Evolutionary conservation across 805 yeast genomes (phyloP).

Genomic region (Candida maris): DNA sequence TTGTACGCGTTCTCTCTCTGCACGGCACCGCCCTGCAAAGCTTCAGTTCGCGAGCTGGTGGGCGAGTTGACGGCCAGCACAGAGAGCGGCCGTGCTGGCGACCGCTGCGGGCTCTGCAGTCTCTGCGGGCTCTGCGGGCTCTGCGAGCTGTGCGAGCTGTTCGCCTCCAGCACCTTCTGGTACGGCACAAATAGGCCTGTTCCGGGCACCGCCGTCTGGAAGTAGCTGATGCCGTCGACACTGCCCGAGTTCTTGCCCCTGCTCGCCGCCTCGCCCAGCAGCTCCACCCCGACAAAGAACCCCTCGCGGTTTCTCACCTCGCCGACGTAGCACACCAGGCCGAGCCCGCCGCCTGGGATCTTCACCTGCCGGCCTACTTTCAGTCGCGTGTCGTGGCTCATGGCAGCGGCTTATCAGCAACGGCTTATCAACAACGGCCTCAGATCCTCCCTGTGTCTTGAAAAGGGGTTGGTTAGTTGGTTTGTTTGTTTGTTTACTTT

Average conservation of each 20-base stretch:
- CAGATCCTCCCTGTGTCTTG: no score
- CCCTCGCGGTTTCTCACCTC: slow-evolving; percentile 69
- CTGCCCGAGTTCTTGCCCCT: slow-evolving; percentile 87
- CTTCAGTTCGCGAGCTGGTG: neutral
- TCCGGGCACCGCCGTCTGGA: slow-evolving; percentile 56
- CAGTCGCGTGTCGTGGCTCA: slow-evolving; percentile 2
- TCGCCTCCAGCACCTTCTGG: slow-evolving; percentile 34
- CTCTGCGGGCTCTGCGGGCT: neutral
- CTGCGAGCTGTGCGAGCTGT: slow-evolving; percentile 5
- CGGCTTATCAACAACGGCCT: no score
- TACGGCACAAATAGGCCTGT: slow-evolving; percentile 75
- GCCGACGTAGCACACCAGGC: slow-evolving; percentile 69
- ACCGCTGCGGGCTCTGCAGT: slow-evolving; percentile 1
- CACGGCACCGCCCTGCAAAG: neutral
- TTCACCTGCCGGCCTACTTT: slow-evolving; percentile 19
- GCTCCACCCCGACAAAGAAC: slow-evolving; percentile 81
- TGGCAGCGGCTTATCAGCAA: no score
- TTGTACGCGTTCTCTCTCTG: slow-evolving; percentile 14
- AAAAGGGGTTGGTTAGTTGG: no score
- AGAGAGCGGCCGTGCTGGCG: slow-evolving; percentile 13
- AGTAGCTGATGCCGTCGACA: slow-evolving; percentile 68
- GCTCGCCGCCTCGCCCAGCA: slow-evolving; percentile 57
- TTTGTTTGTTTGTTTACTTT: no score
- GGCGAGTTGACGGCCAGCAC: slow-evolving; percentile 10
- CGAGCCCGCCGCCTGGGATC: slow-evolving; percentile 68